Evolutionary conservation across 345 rosid genomes (phyloP).

Genomic region (Eucalyptus curtisii): DNA sequence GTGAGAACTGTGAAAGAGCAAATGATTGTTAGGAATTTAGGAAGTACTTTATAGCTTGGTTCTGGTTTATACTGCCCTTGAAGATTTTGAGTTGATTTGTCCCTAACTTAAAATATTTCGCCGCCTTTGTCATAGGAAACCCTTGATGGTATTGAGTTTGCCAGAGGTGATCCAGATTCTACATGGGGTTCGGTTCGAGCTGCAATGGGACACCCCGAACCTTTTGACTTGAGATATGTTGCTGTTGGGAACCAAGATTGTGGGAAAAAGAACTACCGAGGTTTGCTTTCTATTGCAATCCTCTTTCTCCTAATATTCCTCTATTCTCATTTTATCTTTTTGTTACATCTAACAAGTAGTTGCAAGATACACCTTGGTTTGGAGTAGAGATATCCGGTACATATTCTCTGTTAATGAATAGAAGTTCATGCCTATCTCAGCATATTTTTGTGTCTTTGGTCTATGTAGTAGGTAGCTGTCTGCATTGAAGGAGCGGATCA

Average conservation of each 20-base stretch:
- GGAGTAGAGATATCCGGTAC: neutral
- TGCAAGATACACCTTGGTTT: neutral
- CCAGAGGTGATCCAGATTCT: slow-evolving; percentile 63
- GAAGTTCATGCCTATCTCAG: neutral
- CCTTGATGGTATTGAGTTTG: slow-evolving; percentile 87
- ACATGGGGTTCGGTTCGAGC: slow-evolving; percentile 90
- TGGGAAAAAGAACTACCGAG: slow-evolving; percentile 72
- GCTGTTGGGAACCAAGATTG: slow-evolving; percentile 96
- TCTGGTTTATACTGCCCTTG: neutral
- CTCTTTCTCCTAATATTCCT: neutral
- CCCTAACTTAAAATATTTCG: neutral
- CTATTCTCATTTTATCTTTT: neutral
- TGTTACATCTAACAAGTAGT: neutral
- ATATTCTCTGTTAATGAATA: neutral
- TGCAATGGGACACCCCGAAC: slow-evolving; percentile 85
- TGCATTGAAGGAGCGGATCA: neutral
- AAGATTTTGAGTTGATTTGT: neutral
- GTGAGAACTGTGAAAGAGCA: neutral
- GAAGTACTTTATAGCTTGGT: neutral
- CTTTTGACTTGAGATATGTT: slow-evolving; percentile 87
- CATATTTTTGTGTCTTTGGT: neutral
- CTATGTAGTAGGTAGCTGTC: neutral
- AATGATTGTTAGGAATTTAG: neutral
- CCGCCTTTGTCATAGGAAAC: slow-evolving; percentile 54
- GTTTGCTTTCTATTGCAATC: slow-evolving; percentile 7